Evolutionary conservation across 179 eudicot genomes (phyloP).

Genomic region (Sideroxylon spinosum): DNA sequence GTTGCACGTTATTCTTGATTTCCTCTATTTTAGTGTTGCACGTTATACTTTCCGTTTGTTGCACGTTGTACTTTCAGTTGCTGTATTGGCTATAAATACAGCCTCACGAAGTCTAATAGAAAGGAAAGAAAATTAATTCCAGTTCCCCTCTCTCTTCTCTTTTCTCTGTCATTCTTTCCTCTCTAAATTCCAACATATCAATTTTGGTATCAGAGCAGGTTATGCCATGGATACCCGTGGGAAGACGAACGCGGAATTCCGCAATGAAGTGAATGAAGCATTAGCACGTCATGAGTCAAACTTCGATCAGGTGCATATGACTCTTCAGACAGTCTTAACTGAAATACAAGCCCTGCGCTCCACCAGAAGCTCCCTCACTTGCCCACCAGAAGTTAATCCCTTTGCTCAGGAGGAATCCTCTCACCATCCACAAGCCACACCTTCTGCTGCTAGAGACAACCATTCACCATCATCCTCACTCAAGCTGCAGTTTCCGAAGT

Average conservation of each 20-base stretch:
- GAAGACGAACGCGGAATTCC: background rate
- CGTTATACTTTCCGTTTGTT: background rate
- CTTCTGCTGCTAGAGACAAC: background rate
- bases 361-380: background rate
- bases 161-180: background rate
- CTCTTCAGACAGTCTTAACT: background rate
- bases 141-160: too few species aligned
- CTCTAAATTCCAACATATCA: background rate
- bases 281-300: background rate
- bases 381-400: background rate
- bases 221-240: conserved; percentile 3
- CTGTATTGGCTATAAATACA: background rate
- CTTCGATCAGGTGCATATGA: background rate
- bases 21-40: background rate
- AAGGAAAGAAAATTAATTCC: background rate
- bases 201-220: background rate
- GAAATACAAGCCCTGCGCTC: background rate
- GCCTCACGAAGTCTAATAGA: background rate
- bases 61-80: conserved; percentile 2
- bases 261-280: background rate
- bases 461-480: background rate
- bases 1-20: background rate
- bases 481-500: background rate
- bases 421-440: background rate
- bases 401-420: background rate